phyloP scores from a whole-genome alignment of 106 monocot genomes.

The Platanthera guangdongensis region DNA sequence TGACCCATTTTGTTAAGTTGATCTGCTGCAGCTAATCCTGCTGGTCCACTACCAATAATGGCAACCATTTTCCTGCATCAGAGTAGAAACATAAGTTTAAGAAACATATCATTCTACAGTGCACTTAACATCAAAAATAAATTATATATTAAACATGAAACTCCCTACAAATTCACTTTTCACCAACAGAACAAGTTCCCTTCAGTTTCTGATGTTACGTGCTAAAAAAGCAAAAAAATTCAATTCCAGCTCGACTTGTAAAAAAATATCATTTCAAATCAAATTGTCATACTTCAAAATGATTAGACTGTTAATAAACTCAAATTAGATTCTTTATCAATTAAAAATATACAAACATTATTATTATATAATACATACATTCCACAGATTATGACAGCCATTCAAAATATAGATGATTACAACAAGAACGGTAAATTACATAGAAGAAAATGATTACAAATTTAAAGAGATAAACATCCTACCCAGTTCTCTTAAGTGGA shows the following conservation, averaged over 20 bases:
- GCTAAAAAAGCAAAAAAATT: too few relatives aligned
- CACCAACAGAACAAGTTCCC: too few relatives aligned
- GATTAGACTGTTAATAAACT: too few relatives aligned
- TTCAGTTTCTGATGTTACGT: too few relatives aligned
- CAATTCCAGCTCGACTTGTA: too few relatives aligned
- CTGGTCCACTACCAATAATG: constrained; percentile 89
- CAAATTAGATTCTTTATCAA: too few relatives aligned
- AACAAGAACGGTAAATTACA: background rate
- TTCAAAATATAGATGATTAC: background rate
- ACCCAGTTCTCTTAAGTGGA: constrained; percentile 89
- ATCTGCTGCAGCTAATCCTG: constrained; percentile 94
- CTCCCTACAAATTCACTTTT: background rate
- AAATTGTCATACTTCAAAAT: too few relatives aligned
- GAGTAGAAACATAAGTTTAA: background rate
- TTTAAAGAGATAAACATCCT: constrained; percentile 7
- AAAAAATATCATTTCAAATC: too few relatives aligned
- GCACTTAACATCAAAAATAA: background rate
- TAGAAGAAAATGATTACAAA: background rate
- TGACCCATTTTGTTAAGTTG: constrained; percentile 99
- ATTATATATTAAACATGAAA: background rate
- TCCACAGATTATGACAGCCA: background rate
- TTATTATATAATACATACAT: background rate
- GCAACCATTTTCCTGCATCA: constrained; percentile 76
- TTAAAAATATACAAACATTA: too few relatives aligned
- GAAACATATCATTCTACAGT: background rate